These are phyloP conservation scores for Arctium minus DNA, from an alignment of 129 eudicot species.

Conservation along the genomic window DNA sequence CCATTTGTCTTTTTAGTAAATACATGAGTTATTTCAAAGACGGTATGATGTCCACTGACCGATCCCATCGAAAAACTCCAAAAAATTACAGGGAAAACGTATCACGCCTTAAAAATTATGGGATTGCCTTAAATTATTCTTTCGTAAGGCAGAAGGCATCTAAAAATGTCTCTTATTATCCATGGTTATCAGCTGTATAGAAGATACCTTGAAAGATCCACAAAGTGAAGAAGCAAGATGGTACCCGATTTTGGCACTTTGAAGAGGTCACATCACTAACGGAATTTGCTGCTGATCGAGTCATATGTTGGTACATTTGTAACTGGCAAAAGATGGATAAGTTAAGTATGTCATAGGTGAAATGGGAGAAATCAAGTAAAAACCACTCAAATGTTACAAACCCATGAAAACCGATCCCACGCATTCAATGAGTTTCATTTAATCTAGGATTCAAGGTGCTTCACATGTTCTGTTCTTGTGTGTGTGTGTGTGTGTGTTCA, in stretches of 20 bases:
- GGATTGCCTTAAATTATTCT: slow-evolving; percentile 25
- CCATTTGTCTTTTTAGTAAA: not conserved
- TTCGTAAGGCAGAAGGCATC: slow-evolving; percentile 2
- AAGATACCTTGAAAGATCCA: slow-evolving; percentile 25
- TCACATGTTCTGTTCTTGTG: not conserved
- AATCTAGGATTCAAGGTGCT: not conserved
- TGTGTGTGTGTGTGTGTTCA: not conserved
- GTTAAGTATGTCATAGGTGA: not conserved
- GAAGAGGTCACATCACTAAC: slow-evolving; percentile 22
- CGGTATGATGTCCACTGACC: slow-evolving; percentile 10
- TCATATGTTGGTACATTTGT: slow-evolving; percentile 75
- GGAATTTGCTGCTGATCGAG: slow-evolving; percentile 57
- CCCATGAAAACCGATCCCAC: not conserved
- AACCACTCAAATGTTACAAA: not conserved
- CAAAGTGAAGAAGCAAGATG: slow-evolving; percentile 1
- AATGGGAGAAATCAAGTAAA: not conserved
- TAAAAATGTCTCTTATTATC: slow-evolving; percentile 34
- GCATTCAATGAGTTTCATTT: not conserved
- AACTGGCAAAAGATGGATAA: slow-evolving; percentile 42
- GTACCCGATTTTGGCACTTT: slow-evolving; percentile 6
- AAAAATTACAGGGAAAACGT: slow-evolving; percentile 41
- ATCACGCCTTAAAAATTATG: slow-evolving; percentile 19
- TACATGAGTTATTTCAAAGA: slow-evolving; percentile 19
- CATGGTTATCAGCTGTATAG: slow-evolving; percentile 27
- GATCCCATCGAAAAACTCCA: slow-evolving; percentile 12